Evolutionary conservation across 441 rosid genomes (phyloP).

Genomic region (Gossypium aridum): DNA sequence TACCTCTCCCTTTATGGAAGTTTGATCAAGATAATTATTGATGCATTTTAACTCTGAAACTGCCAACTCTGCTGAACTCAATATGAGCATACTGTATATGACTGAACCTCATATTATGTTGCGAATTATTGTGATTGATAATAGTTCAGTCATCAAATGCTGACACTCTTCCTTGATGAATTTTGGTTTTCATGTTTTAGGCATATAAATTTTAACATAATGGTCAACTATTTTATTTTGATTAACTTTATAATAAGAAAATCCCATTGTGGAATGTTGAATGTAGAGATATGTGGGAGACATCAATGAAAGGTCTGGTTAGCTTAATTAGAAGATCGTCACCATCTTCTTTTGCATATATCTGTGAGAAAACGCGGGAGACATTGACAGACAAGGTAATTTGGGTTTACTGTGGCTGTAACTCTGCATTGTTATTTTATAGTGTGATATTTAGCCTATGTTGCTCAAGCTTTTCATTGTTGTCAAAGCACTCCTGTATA

Average conservation of each 20-base stretch:
- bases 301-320: constrained; percentile 87
- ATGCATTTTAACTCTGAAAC: background rate
- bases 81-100: background rate
- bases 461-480: no score
- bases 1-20: background rate
- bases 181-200: background rate
- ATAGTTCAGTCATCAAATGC: no score
- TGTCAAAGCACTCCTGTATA: no score
- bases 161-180: background rate
- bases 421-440: background rate
- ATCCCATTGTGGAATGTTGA: background rate
- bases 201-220: background rate
- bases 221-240: background rate
- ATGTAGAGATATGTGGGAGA: constrained; percentile 96
- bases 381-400: constrained; percentile 65
- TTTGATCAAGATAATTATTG: background rate
- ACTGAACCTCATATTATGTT: background rate
- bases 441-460: background rate
- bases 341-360: constrained; percentile 81
- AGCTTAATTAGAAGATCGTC: constrained; percentile 76
- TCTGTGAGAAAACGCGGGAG: constrained; percentile 81
- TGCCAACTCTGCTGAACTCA: background rate
- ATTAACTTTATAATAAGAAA: background rate
- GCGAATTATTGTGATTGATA: no score
- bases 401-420: background rate